Base-by-base conservation (phyloP, 2,329 filamentous ascomycete species). In the Bipolaris victoriae region DNA sequence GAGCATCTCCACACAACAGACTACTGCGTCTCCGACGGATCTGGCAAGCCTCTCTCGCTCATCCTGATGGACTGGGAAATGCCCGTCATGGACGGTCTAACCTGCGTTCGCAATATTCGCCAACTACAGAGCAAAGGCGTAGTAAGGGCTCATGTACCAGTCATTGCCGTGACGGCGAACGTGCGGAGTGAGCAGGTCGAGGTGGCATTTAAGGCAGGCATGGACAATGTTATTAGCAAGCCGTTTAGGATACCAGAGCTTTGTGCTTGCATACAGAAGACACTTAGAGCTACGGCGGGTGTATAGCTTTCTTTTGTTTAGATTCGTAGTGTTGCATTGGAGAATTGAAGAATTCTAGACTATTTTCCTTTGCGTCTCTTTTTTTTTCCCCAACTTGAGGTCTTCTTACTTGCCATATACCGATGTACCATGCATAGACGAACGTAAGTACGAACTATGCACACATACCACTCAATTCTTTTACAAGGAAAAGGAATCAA, bases 151-250 rank as follows among this genome's bases (percentile, higher is more conserved):
- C 69, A 74, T 35, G 56, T 73, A 0, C 72, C 72, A 0, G 63
- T 75, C 11, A 72, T 76, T 18, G 72, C 68, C 1, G 68, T 76
- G 6, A 76, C 72, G n/a, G 74, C 72, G 3, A 76, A 76, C 49
- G 73, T 70, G 10, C 60, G 72, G 31, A 60, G 59, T 11, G 66
- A 74, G 55, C 74, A 76, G 56, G 67, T 75, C 1, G 49, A 68
- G 24, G 57, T 50, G 3, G 72, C 72, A 3, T 53, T 72, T 41
- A 61, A 69, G 36, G 71, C 69, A 0, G 73, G 73, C 4, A 75
- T 76, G 70, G 73, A 74, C 35, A 62, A 72, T 74, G 86, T 92
- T 37, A 89, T 94, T 35, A 88, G 88, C 3, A 95, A 94, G 70
- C 91, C 91, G 1, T 93, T 93, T 70, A 63, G 67, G 31, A 69